Percentiles rank a stretch among this genome's conserved stretches.
Evolutionary conservation across 345 rosid species (phyloP).

Genomic region (Salix arbutifolia): DNA sequence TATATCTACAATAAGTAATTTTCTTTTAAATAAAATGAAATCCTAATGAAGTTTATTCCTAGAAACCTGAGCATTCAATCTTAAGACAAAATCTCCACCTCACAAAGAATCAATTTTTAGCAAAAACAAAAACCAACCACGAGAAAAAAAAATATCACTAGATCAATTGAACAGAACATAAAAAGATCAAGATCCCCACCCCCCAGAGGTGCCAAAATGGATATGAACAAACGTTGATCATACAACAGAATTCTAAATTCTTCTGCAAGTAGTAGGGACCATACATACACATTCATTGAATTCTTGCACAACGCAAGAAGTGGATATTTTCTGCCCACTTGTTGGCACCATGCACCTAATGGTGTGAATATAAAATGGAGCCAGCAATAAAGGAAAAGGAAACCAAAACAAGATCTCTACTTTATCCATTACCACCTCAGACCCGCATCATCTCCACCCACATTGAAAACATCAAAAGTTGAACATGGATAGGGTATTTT

Average conservation of each 20-base stretch:
- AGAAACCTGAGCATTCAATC: too few relatives aligned
- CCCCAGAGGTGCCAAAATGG: background rate
- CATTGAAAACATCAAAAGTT: background rate
- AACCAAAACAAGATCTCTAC: background rate
- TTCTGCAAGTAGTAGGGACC: background rate
- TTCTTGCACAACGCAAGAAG: background rate
- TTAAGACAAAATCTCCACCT: too few relatives aligned
- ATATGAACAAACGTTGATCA: background rate
- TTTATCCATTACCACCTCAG: slow-evolving; percentile 30
- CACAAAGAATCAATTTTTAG: too few relatives aligned
- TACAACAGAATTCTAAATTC: background rate
- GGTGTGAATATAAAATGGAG: background rate
- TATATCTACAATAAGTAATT: too few relatives aligned
- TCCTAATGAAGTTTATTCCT: too few relatives aligned
- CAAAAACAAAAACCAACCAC: background rate
- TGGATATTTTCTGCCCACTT: background rate
- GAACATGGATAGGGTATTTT: slow-evolving; percentile 21
- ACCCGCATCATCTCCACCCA: slow-evolving; percentile 14
- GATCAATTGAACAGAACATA: background rate
- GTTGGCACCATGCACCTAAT: background rate
- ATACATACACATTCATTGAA: background rate
- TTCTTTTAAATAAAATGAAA: too few relatives aligned
- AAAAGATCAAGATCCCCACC: background rate
- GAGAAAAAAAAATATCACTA: background rate
- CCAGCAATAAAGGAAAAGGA: background rate